A percentile compares a stretch with the other conserved stretches of the same genome.
Evolutionary conservation across 1,284 basidiomycete genomes (phyloP).

Genomic region (Melanopsichium pennsylvanicum): DNA sequence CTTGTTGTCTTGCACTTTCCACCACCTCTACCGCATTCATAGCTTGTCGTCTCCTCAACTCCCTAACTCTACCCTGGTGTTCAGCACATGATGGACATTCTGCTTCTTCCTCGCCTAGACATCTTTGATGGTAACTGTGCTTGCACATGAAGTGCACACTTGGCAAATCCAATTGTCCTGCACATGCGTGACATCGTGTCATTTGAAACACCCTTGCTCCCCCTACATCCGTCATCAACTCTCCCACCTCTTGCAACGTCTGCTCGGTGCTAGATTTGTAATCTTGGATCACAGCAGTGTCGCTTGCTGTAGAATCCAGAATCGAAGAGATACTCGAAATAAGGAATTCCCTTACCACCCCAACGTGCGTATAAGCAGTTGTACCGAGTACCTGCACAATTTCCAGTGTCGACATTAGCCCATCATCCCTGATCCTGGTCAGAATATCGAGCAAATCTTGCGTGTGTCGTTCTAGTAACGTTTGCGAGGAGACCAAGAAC

Average conservation of each 20-base stretch:
- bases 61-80: slow-evolving; percentile 85
- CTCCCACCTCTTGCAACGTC: slow-evolving; percentile 81
- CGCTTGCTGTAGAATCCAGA: slow-evolving; percentile 79
- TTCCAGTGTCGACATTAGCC: slow-evolving; percentile 84
- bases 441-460: slow-evolving; percentile 74
- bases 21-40: slow-evolving; percentile 3
- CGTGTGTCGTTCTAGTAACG: slow-evolving; percentile 75
- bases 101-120: slow-evolving; percentile 66
- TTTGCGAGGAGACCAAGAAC: slow-evolving; percentile 78
- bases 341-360: slow-evolving; percentile 88
- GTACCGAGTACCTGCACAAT: slow-evolving; percentile 84
- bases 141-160: slow-evolving; percentile 97
- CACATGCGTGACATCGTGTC: slow-evolving; percentile 86
- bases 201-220: slow-evolving; percentile 90
- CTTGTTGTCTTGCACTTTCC: background rate
- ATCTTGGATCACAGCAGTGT: slow-evolving; percentile 81
- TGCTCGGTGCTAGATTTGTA: slow-evolving; percentile 84
- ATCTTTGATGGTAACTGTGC: slow-evolving; percentile 87
- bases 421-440: slow-evolving; percentile 78
- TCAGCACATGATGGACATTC: slow-evolving; percentile 88
- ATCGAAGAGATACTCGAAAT: slow-evolving; percentile 78
- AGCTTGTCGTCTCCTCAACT: slow-evolving; percentile 69
- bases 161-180: slow-evolving; percentile 87
- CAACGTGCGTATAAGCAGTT: slow-evolving; percentile 81
- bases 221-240: slow-evolving; percentile 78